Conservation (phyloP, 1,284 basidiomycete genomes). For the Amylostereum chailletii region DNA sequence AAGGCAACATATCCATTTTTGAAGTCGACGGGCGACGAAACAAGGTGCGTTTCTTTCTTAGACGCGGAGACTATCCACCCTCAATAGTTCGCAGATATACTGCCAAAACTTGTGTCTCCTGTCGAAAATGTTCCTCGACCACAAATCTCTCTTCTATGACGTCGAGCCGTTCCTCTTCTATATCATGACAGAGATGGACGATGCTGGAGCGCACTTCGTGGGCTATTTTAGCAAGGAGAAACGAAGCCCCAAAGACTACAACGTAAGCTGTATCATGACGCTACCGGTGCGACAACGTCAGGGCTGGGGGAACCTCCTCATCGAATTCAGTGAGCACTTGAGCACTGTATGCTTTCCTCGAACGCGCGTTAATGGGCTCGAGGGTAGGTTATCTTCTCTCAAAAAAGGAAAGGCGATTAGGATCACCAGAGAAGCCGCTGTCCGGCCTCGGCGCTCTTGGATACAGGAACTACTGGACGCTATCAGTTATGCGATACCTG, state of each 20-base stretch:
- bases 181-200: constrained; percentile 90
- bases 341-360: no score
- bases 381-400: constrained; percentile 86
- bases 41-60: constrained; percentile 47
- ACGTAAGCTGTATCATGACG: constrained; percentile 99
- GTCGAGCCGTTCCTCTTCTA: constrained; percentile 99
- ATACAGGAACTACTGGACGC: constrained; percentile 94
- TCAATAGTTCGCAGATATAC: constrained; percentile 62
- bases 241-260: constrained; percentile 89
- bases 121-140: constrained; percentile 99
- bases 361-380: background rate
- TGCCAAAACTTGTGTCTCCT: constrained; percentile 99
- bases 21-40: constrained; percentile 98
- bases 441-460: constrained; percentile 85
- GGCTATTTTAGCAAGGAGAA: constrained; percentile 99
- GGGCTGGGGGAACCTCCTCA: constrained; percentile 92
- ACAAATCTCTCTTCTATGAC: constrained; percentile 99
- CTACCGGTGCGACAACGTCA: constrained; percentile 90
- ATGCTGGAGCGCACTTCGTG: constrained; percentile 87
- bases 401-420: constrained; percentile 84
- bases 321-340: constrained; percentile 86
- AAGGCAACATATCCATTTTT: constrained; percentile 84
- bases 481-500: constrained; percentile 83
- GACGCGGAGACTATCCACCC: constrained; percentile 2
- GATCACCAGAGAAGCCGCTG: constrained; percentile 90